Evolutionary conservation across 306 rosid species (phyloP).

Genomic region (Oemleria cerasiformis): DNA sequence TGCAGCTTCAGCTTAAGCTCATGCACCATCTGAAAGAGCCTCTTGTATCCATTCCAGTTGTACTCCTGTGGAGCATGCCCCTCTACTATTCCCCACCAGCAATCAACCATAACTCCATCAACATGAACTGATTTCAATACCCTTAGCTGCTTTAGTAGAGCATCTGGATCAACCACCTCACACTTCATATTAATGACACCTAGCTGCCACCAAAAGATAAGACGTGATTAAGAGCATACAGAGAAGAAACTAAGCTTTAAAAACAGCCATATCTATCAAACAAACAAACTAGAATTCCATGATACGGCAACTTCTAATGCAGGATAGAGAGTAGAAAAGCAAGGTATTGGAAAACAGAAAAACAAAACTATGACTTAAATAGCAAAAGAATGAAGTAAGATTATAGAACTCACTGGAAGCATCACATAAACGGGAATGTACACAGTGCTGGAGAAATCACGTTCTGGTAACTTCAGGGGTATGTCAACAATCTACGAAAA

Average conservation of each 20-base stretch:
- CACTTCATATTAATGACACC: constrained; percentile 92
- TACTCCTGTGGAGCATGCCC: constrained; percentile 93
- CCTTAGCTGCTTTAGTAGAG: constrained; percentile 78
- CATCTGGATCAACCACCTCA: constrained; percentile 91
- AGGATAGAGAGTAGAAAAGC: constrained; percentile 9
- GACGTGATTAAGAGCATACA: constrained; percentile 11
- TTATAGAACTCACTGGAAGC: constrained; percentile 69
- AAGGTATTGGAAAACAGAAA: constrained; percentile 14
- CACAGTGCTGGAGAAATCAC: constrained; percentile 71
- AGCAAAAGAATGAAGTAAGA: constrained; percentile 13
- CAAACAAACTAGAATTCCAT: background rate
- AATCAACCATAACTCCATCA: constrained; percentile 88
- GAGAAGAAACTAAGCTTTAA: background rate
- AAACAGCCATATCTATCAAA: background rate
- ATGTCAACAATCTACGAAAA: constrained; percentile 56
- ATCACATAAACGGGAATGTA: constrained; percentile 87
- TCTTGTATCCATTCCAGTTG: constrained; percentile 94
- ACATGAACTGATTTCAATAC: constrained; percentile 72
- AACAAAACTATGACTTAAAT: constrained; percentile 20
- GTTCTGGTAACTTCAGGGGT: constrained; percentile 54
- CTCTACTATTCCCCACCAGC: constrained; percentile 99
- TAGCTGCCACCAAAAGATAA: constrained; percentile 50
- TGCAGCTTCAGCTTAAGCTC: constrained; percentile 85
- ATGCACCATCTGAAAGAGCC: constrained; percentile 86
- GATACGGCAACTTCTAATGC: background rate